Evolutionary conservation across 2,329 filamentous ascomycete species (phyloP).

Genomic region (Diaporthe vexans): DNA sequence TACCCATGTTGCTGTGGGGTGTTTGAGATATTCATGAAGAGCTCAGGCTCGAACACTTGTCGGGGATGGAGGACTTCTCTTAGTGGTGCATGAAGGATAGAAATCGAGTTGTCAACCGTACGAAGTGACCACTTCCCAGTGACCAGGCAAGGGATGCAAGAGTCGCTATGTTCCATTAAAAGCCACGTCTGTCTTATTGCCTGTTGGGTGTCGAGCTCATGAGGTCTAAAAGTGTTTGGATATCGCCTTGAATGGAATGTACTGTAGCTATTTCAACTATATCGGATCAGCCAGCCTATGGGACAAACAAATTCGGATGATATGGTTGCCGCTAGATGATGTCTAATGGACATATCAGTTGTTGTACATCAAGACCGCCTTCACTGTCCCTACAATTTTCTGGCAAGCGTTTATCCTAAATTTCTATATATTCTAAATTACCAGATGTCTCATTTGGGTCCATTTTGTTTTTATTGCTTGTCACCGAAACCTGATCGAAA

Average conservation of each 20-base stretch:
- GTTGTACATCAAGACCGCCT: not conserved
- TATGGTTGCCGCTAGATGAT: too few relatives aligned
- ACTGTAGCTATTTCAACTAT: not conserved
- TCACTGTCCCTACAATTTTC: not conserved
- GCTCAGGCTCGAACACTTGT: slow-evolving; percentile 3
- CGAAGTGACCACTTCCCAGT: not conserved
- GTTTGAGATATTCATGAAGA: slow-evolving; percentile 4
- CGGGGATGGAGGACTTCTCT: too few relatives aligned
- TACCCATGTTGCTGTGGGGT: slow-evolving; percentile 10
- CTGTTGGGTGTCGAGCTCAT: too few relatives aligned
- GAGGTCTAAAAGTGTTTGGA: too few relatives aligned
- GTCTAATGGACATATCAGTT: not conserved
- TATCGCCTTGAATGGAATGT: not conserved
- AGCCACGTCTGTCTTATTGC: not conserved
- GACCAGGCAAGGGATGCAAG: not conserved
- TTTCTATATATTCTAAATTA: not conserved
- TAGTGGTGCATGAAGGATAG: not conserved
- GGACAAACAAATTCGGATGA: too few relatives aligned
- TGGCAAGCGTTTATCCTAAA: not conserved
- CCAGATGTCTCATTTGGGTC: not conserved
- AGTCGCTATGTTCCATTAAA: too few relatives aligned
- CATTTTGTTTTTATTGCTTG: not conserved
- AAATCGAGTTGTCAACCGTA: not conserved
- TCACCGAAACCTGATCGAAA: not conserved
- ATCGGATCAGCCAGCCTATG: too few relatives aligned